A percentile compares a stretch with the other conserved stretches of the same genome.
Conservation (phyloP, 192 early-diverging fungal species). For the Thoreauomyces humboldtii region DNA sequence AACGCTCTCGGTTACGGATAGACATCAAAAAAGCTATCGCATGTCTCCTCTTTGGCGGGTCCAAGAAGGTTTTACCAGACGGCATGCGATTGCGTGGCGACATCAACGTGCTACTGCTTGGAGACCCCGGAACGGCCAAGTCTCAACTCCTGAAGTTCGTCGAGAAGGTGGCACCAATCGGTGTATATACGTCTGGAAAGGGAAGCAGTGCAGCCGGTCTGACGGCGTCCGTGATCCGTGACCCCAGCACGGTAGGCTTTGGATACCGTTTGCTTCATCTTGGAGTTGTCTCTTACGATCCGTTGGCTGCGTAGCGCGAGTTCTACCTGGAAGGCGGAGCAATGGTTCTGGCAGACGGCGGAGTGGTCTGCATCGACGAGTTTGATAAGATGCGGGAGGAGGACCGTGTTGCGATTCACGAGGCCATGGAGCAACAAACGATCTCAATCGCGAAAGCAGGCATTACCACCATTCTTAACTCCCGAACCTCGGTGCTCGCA, state of each 20-base stretch:
- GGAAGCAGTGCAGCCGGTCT: conserved; percentile 97
- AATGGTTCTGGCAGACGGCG: conserved; percentile 98
- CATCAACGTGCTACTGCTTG: conserved; percentile 94
- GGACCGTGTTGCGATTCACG: conserved; percentile 99
- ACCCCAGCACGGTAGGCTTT: conserved; percentile 71
- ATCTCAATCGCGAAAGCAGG: conserved; percentile 99
- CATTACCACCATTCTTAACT: conserved; percentile 98
- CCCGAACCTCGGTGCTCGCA: conserved; percentile 92
- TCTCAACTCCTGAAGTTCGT: conserved; percentile 98
- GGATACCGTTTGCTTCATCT: no score
- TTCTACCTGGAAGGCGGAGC: conserved; percentile 98
- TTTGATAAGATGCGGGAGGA: conserved; percentile 99
- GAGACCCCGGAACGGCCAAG: conserved; percentile 99
- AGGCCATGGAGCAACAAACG: conserved; percentile 99
- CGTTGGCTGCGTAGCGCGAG: conserved; percentile 61
- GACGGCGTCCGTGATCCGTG: conserved; percentile 95
- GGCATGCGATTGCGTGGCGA: conserved; percentile 96
- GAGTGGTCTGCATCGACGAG: conserved; percentile 99
- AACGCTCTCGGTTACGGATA: no score
- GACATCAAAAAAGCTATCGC: conserved; percentile 97
- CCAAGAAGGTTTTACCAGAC: conserved; percentile 93
- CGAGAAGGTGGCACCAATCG: conserved; percentile 94
- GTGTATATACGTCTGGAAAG: conserved; percentile 99
- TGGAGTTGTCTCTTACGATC: no score
- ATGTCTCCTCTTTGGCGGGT: conserved; percentile 94